These are phyloP conservation scores for Borovskyia barvae DNA, from an alignment of 208 protist genomes.

Conservation along the genomic window DNA sequence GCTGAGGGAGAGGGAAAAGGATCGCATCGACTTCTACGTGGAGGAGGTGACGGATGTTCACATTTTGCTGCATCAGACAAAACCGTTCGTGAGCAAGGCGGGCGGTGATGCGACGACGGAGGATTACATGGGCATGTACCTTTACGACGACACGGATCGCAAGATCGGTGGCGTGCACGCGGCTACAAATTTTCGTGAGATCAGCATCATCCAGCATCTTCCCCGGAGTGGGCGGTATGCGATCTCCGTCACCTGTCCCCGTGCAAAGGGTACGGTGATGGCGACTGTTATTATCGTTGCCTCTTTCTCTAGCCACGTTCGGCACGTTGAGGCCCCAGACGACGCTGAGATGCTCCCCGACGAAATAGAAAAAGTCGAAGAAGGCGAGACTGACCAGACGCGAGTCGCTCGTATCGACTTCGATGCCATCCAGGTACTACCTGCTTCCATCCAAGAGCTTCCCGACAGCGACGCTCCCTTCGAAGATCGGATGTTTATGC, in stretches of 20 bases:
- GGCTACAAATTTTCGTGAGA: slow-evolving; percentile 83
- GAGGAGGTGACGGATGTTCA: slow-evolving; percentile 66
- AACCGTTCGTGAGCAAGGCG: slow-evolving; percentile 38
- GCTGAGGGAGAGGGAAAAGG: slow-evolving; percentile 46
- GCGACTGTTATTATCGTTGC: slow-evolving; percentile 48
- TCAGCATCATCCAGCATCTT: slow-evolving; percentile 64
- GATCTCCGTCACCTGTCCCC: slow-evolving; percentile 67
- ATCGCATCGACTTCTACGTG: slow-evolving; percentile 79
- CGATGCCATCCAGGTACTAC: slow-evolving; percentile 30
- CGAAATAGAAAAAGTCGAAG: slow-evolving; percentile 52
- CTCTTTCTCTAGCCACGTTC: slow-evolving; percentile 36
- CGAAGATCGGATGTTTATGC: slow-evolving; percentile 45
- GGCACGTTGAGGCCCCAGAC: slow-evolving; percentile 59
- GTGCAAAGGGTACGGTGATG: slow-evolving; percentile 45
- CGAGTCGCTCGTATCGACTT: slow-evolving; percentile 55
- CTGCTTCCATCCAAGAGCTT: slow-evolving; percentile 31
- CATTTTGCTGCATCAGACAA: slow-evolving; percentile 69
- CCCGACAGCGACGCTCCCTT: slow-evolving; percentile 57
- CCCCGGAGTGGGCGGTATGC: slow-evolving; percentile 63
- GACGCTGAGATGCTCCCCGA: slow-evolving; percentile 66
- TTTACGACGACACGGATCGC: slow-evolving; percentile 71
- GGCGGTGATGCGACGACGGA: slow-evolving; percentile 68
- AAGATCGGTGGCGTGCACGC: slow-evolving; percentile 65
- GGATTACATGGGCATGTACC: slow-evolving; percentile 82
- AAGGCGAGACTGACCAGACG: slow-evolving; percentile 58